Percentiles rank a stretch among this genome's conserved stretches.
These are phyloP conservation scores for Hypericum androsaemum DNA, from an alignment of 345 rosid species.

Conservation along the genomic window DNA sequence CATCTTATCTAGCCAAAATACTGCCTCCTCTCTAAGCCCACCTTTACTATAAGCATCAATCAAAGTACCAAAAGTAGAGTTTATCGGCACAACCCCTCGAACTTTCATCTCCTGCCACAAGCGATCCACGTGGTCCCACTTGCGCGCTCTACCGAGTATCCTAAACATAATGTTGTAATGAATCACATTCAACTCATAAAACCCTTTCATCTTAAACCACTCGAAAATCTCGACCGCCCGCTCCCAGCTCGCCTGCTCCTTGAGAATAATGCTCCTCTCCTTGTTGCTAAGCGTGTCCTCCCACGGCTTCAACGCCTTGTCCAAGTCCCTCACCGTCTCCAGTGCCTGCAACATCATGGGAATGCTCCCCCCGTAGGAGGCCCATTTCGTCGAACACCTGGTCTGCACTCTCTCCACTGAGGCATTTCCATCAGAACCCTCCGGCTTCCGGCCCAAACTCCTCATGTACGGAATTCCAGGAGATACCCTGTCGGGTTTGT, in stretches of 20 bases:
- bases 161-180: constrained; percentile 75
- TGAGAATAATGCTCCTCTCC: constrained; percentile 77
- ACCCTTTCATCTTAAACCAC: constrained; percentile 64
- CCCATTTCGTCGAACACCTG: constrained; percentile 78
- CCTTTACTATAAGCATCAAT: constrained; percentile 87
- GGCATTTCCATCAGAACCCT: constrained; percentile 5
- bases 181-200: constrained; percentile 73
- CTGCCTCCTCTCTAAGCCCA: constrained; percentile 48
- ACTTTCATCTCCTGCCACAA: constrained; percentile 62
- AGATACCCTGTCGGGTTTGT: constrained; percentile 5
- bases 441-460: constrained; percentile 1
- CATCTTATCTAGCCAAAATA: constrained; percentile 75
- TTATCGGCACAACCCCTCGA: constrained; percentile 42
- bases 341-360: constrained; percentile 63
- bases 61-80: constrained; percentile 78
- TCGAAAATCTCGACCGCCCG: constrained; percentile 79
- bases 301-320: constrained; percentile 72
- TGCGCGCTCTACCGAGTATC: constrained; percentile 57
- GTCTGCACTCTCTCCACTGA: constrained; percentile 28
- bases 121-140: constrained; percentile 48
- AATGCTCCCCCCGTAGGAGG: constrained; percentile 53
- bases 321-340: constrained; percentile 48
- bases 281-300: constrained; percentile 57
- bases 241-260: constrained; percentile 76
- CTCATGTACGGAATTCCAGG: constrained; percentile 18